Percentiles rank a stretch among this genome's conserved stretches.
Evolutionary conservation across 768 basidiomycete genomes (phyloP).

Genomic region (Dacryopinax spathularia): DNA sequence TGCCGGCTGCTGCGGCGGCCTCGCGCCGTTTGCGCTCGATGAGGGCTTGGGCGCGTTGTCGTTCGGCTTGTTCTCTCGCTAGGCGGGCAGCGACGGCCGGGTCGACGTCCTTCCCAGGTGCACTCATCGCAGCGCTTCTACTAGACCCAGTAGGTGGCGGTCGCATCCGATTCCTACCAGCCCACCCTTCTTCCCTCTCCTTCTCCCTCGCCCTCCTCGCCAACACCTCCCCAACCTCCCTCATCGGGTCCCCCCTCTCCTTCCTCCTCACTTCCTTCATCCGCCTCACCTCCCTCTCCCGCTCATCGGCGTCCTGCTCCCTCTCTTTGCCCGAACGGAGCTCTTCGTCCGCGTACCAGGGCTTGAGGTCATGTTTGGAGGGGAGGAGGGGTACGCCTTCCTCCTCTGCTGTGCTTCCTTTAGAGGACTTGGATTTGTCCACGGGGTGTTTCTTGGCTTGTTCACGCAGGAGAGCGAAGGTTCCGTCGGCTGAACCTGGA

Average conservation of each 20-base stretch:
- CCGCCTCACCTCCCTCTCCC: conserved; percentile 9
- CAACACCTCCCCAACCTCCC: conserved; percentile 1
- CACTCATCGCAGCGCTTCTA: conserved; percentile 19
- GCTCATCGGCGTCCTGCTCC: conserved; percentile 18
- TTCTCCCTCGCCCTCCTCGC: conserved; percentile 9
- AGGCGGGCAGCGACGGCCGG: conserved; percentile 44
- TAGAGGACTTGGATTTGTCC: conserved; percentile 16
- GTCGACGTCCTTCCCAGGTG: conserved; percentile 28
- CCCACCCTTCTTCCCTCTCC: conserved; percentile 19
- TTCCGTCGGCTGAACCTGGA: background rate
- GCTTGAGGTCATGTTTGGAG: conserved; percentile 57
- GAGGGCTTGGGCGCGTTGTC: conserved; percentile 58
- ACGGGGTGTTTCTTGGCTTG: conserved; percentile 24
- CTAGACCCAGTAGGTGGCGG: conserved; percentile 13
- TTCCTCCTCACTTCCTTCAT: background rate
- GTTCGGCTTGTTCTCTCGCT: conserved; percentile 58
- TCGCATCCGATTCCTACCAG: conserved; percentile 23
- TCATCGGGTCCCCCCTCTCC: background rate
- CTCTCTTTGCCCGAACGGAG: conserved; percentile 12
- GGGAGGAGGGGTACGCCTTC: conserved; percentile 64
- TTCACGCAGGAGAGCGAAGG: background rate
- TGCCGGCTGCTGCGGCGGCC: conserved; percentile 47
- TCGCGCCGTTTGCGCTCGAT: conserved; percentile 54
- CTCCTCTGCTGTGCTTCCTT: conserved; percentile 36
- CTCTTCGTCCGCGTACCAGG: conserved; percentile 48